phyloP scores from a whole-genome alignment of 1,284 basidiomycete genomes.

The Ceratobasidium papillatum region DNA sequence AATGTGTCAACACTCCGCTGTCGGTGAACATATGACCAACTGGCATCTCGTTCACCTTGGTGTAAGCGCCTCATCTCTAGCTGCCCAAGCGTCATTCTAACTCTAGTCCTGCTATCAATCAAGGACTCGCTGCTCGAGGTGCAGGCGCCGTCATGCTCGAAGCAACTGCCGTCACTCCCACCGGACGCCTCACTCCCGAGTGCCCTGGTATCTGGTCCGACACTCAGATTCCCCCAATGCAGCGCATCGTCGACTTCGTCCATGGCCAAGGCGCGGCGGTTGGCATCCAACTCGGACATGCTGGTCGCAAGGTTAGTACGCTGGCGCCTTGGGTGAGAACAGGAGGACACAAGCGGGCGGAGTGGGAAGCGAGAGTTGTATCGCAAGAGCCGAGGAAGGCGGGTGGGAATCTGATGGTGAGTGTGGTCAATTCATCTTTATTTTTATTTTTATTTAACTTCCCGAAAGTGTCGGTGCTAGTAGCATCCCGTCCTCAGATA shows the following conservation, averaged over 20 bases:
- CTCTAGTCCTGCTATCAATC: constrained; percentile 44
- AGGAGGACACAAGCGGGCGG: constrained; percentile 50
- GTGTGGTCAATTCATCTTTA: no score
- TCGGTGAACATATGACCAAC: constrained; percentile 75
- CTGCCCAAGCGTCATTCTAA: constrained; percentile 31
- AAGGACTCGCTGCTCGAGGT: constrained; percentile 51
- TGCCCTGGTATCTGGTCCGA: constrained; percentile 72
- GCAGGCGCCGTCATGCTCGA: constrained; percentile 73
- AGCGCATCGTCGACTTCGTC: constrained; percentile 77
- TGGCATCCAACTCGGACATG: constrained; percentile 83
- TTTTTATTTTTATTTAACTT: no score
- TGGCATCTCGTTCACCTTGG: constrained; percentile 83
- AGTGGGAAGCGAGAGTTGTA: constrained; percentile 21
- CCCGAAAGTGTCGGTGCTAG: constrained; percentile 63
- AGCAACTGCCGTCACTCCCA: constrained; percentile 75
- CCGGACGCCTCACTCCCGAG: constrained; percentile 78
- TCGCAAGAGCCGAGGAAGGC: constrained; percentile 57
- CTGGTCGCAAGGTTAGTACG: constrained; percentile 76
- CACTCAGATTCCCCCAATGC: constrained; percentile 71
- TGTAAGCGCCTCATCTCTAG: constrained; percentile 52
- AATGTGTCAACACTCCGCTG: constrained; percentile 64
- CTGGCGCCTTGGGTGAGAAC: constrained; percentile 62
- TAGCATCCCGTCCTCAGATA: constrained; percentile 61
- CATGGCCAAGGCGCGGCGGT: constrained; percentile 67
- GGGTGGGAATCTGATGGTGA: constrained; percentile 77